A percentile compares a stretch with the other conserved stretches of the same genome.
These are phyloP conservation scores for Rhexocercosporidium sp. DNA, from an alignment of 2,329 filamentous ascomycete species.

Conservation along the genomic window DNA sequence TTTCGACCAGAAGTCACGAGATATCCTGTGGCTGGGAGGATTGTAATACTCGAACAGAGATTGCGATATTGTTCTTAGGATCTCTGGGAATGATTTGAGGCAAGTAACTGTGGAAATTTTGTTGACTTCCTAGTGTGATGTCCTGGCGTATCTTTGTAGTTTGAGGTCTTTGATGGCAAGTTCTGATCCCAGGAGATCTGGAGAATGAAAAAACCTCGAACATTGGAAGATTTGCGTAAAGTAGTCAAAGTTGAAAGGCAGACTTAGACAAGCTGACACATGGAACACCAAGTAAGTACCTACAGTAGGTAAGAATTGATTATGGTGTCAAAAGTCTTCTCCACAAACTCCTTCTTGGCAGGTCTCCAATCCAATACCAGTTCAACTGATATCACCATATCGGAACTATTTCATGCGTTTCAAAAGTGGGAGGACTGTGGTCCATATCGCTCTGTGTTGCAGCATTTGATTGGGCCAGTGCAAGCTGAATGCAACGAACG, in stretches of 20 bases:
- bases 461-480: neutral
- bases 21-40: neutral
- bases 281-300: too few relatives aligned
- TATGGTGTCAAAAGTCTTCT: neutral
- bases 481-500: neutral
- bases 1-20: slow-evolving; percentile 1
- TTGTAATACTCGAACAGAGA: neutral
- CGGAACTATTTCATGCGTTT: neutral
- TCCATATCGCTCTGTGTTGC: neutral
- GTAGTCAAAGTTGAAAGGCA: too few relatives aligned
- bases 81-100: neutral
- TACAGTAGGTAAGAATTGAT: neutral
- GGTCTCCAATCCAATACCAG: neutral
- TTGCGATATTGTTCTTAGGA: neutral
- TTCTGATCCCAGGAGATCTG: too few relatives aligned
- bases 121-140: too few relatives aligned
- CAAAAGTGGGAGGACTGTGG: slow-evolving; percentile 4
- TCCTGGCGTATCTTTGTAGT: too few relatives aligned
- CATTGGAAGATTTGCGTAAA: too few relatives aligned
- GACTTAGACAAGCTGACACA: too few relatives aligned
- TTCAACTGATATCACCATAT: neutral
- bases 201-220: too few relatives aligned
- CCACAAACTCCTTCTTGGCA: neutral
- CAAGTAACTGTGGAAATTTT: too few relatives aligned
- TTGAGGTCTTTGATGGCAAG: too few relatives aligned